Evolutionary conservation across 2,329 filamentous ascomycete species (phyloP).

Genomic region (Thielaviopsis populi): DNA sequence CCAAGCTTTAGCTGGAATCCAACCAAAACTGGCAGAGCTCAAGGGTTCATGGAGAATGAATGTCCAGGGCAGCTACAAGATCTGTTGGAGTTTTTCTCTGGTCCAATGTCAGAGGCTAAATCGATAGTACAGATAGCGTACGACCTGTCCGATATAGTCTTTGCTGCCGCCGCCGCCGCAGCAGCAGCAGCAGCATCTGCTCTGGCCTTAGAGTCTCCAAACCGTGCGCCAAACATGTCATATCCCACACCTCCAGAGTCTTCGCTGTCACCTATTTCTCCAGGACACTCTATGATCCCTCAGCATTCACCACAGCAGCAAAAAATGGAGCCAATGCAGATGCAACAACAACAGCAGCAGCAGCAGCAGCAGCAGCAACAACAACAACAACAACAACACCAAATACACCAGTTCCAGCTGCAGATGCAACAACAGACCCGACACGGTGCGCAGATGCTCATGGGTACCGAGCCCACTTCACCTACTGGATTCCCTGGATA

Average conservation of each 20-base stretch:
- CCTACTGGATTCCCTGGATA: conserved; percentile 23
- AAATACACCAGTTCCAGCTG: not conserved
- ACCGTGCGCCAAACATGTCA: conserved; percentile 19
- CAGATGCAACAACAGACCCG: conserved; percentile 6
- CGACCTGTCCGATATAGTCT: conserved; percentile 36
- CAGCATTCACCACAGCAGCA: conserved; percentile 24
- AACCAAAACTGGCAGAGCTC: conserved; percentile 39
- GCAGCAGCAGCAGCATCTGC: not conserved
- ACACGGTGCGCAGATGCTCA: conserved; percentile 17
- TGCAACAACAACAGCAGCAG: conserved; percentile 21
- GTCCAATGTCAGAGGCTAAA: conserved; percentile 40
- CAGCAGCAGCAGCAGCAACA: conserved; percentile 21
- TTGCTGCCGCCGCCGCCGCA: conserved; percentile 20
- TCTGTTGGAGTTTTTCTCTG: conserved; percentile 49
- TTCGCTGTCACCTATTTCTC: conserved; percentile 21
- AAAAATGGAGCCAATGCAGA: conserved; percentile 21
- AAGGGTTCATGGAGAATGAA: conserved; percentile 46
- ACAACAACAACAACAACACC: conserved; percentile 20
- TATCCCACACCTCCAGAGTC: conserved; percentile 20
- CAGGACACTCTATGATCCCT: conserved; percentile 14
- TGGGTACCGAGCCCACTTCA: conserved; percentile 20
- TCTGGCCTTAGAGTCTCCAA: conserved; percentile 19
- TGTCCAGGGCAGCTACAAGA: conserved; percentile 48
- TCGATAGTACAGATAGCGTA: conserved; percentile 44
- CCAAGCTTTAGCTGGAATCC: conserved; percentile 49